A percentile compares a stretch with the other conserved stretches of the same genome.
phyloP scores from a whole-genome alignment of 2,329 filamentous ascomycete genomes.

The Trichoderma cornu-damae region DNA sequence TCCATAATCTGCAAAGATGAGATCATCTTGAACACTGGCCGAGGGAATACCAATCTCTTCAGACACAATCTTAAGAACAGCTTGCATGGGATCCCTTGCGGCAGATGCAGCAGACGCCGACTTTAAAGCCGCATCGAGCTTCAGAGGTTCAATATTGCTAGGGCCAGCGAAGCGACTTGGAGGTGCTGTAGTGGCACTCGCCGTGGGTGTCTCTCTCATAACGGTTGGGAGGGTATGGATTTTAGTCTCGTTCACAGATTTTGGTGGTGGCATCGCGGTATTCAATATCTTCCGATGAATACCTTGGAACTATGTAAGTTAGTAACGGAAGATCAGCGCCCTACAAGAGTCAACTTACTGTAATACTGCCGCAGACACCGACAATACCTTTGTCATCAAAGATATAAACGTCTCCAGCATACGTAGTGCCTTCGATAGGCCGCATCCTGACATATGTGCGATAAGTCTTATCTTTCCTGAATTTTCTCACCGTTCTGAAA shows the following conservation, averaged over 20 bases:
- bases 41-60: constrained; percentile 50
- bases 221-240: neutral
- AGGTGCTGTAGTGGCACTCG: neutral
- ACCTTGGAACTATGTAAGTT: constrained; percentile 7
- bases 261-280: neutral
- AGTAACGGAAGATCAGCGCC: neutral
- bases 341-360: neutral
- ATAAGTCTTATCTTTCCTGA: constrained; percentile 31
- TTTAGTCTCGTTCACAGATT: neutral
- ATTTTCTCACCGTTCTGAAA: constrained; percentile 1
- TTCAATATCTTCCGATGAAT: constrained; percentile 4
- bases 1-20: constrained; percentile 9
- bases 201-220: neutral
- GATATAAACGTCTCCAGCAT: constrained; percentile 49
- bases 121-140: constrained; percentile 11
- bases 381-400: constrained; percentile 49
- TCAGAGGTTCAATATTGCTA: neutral
- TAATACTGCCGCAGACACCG: constrained; percentile 49
- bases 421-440: constrained; percentile 41
- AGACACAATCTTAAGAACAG: constrained; percentile 46
- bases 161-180: neutral
- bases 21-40: constrained; percentile 47
- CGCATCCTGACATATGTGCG: constrained; percentile 55
- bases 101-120: neutral
- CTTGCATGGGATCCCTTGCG: constrained; percentile 1